Evolutionary conservation across 768 basidiomycete genomes (phyloP).

Genomic region (Suillus decipiens): DNA sequence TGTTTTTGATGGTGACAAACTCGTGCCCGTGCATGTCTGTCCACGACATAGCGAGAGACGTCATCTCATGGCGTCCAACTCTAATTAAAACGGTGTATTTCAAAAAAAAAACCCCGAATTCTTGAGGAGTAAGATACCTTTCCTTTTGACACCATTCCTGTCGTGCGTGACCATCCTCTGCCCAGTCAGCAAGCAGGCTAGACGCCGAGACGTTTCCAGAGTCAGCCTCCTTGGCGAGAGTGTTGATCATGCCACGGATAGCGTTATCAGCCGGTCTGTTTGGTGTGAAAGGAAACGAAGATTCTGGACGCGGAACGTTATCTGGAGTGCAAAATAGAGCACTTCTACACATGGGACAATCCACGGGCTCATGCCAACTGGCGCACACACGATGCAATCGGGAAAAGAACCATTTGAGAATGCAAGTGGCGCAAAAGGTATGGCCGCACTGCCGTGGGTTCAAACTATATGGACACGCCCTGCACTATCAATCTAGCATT

Average conservation of each 20-base stretch:
- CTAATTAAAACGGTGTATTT: constrained; percentile 32
- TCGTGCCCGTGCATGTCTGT: constrained; percentile 47
- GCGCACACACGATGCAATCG: constrained; percentile 63
- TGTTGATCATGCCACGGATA: constrained; percentile 53
- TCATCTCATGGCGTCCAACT: constrained; percentile 59
- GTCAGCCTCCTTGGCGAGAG: constrained; percentile 45
- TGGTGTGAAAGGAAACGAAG: constrained; percentile 63
- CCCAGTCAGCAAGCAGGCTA: constrained; percentile 45
- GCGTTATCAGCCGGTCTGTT: constrained; percentile 57
- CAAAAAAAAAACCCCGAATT: constrained; percentile 8
- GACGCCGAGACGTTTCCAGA: constrained; percentile 31
- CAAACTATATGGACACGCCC: constrained; percentile 58
- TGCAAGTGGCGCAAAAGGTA: constrained; percentile 67
- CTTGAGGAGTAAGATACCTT: constrained; percentile 39
- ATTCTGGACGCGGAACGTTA: constrained; percentile 46
- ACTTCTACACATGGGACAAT: constrained; percentile 68
- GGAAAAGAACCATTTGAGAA: constrained; percentile 70
- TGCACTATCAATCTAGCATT: constrained; percentile 16
- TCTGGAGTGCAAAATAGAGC: constrained; percentile 53
- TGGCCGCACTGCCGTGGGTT: constrained; percentile 63
- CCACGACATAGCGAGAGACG: constrained; percentile 50
- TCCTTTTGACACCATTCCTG: constrained; percentile 63
- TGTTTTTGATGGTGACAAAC: constrained; percentile 54
- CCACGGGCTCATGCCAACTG: constrained; percentile 65
- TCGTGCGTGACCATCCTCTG: constrained; percentile 48